A percentile compares a stretch with the other conserved stretches of the same genome.
Conservation (phyloP, 306 rosid genomes). For the Dryas drummondii region DNA sequence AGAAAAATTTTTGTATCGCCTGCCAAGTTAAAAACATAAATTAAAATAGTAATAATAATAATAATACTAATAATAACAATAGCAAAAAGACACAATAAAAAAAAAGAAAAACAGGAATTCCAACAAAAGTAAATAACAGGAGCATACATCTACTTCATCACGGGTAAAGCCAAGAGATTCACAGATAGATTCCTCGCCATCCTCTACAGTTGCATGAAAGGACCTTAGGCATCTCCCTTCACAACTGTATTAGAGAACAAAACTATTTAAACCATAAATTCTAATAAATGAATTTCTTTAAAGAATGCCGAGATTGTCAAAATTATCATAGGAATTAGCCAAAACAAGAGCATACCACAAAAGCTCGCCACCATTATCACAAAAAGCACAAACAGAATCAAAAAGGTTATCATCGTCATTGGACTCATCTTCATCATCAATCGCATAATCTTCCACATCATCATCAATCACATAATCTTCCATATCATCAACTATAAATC, state of each 20-base stretch:
- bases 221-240: constrained; percentile 95
- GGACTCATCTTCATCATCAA: constrained; percentile 53
- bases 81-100: constrained; percentile 14
- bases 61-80: neutral
- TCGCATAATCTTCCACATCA: constrained; percentile 42
- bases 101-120: constrained; percentile 4
- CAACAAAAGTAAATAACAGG: constrained; percentile 17
- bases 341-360: constrained; percentile 51
- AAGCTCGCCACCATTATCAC: constrained; percentile 86
- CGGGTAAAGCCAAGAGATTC: constrained; percentile 63
- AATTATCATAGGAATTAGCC: neutral
- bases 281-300: neutral
- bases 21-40: constrained; percentile 41
- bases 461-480: constrained; percentile 49
- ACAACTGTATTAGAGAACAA: constrained; percentile 53
- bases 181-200: constrained; percentile 59
- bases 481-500: constrained; percentile 65
- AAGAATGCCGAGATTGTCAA: neutral
- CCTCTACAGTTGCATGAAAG: constrained; percentile 70
- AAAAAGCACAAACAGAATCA: constrained; percentile 82
- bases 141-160: constrained; percentile 79
- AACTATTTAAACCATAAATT: neutral
- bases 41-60: neutral
- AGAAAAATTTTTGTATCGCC: constrained; percentile 64
- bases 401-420: constrained; percentile 61